Evolutionary conservation across 495 filamentous ascomycete genomes (phyloP), one percentile per base, ranked within the genome.

Genomic region (Cercophora newfieldiana): DNA sequence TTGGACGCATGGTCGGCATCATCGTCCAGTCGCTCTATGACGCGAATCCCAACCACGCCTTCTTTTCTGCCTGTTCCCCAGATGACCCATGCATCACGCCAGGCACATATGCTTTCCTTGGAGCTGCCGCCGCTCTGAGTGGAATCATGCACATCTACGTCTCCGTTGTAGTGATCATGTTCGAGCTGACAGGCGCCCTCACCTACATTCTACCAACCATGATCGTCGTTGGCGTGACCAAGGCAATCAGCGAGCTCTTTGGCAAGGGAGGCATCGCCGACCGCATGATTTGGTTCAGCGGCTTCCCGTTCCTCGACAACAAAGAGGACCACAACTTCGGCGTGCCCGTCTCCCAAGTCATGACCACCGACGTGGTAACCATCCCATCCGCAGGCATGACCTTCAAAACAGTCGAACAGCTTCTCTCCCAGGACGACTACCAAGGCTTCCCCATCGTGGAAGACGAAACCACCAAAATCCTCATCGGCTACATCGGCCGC

Each of bases 271-370:
- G 95, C 30, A 98, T 99, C 63, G 95, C 95, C 14, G 95, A 99
- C 76, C 89, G 95, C 66, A 96, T 97, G 92, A 99, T 99, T 67
- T 98, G 93, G 94, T 97, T 97, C 82, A 99, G 91, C 72, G 95
- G 95, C 19, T 97, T 98, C 72, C 95, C 95, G 0, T 98, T 96
- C 81, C 85, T 99, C 3, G 95, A 99, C 78, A 97, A 92, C 77
- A 99, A 99, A 75, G 96, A 98, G 78, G 96, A 98, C 59, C 95
- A 98, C 75, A 92, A 92, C 56, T 97, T 98, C 76, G 94, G 94
- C 37, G 95, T 98, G 2, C 92, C 95, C 0, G 94, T 98, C 29
- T 96, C 93, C 3, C 87, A 91, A 66, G 92, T 91, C 65, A 98
- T 97, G 95, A 97, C 91, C 1, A 85, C 84, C 18, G 88, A 93